Evolutionary conservation across 2,329 filamentous ascomycete species (phyloP).

Genomic region (Ophiostoma ulmi): DNA sequence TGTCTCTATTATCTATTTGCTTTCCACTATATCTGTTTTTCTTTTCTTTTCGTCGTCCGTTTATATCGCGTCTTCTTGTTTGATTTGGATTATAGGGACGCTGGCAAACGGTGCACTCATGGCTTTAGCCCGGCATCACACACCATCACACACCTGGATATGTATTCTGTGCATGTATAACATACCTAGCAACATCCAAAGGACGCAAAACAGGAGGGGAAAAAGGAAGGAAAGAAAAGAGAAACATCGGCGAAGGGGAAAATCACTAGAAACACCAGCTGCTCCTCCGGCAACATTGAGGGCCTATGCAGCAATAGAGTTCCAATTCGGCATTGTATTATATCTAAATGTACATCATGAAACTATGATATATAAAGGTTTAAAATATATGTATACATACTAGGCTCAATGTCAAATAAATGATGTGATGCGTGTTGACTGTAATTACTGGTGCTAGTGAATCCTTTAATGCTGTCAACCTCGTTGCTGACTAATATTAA

Average conservation of each 20-base stretch:
- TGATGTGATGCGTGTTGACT: not conserved
- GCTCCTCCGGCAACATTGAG: not conserved
- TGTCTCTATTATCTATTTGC: not conserved
- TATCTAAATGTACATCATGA: not conserved
- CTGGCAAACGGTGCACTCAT: not conserved
- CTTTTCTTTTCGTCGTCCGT: not conserved
- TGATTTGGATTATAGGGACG: not conserved
- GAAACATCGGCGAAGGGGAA: not conserved
- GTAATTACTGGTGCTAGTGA: too few species aligned
- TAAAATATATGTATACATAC: not conserved
- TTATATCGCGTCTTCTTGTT: constrained; percentile 4
- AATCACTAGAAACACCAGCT: not conserved
- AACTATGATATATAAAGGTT: not conserved
- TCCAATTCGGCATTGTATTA: not conserved
- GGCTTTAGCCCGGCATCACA: not conserved
- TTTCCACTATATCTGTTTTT: not conserved
- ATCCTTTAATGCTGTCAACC: too few species aligned
- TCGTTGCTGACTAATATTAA: not conserved
- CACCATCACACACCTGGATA: not conserved
- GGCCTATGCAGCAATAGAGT: not conserved
- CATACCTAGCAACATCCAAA: not conserved
- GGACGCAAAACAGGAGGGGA: not conserved
- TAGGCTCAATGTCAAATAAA: not conserved
- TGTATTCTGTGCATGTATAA: not conserved
- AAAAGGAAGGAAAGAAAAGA: not conserved